Conservation (phyloP, 2,329 filamentous ascomycete genomes). For the Coniochaeta sp. region DNA sequence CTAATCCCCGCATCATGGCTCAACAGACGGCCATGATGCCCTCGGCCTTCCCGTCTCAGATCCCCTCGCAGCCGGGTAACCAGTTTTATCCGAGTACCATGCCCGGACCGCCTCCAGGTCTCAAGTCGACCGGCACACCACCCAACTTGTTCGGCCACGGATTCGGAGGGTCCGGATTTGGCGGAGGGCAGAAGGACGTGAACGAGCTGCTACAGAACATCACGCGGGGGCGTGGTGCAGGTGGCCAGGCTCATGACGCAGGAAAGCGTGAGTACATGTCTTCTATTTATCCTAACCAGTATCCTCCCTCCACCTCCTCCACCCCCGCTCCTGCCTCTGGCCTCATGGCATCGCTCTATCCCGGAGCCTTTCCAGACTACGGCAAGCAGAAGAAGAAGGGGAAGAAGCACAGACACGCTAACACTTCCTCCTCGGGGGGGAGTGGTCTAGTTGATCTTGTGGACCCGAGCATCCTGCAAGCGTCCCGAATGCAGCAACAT, state of each 20-base stretch:
- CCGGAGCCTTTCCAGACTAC: conserved; percentile 84
- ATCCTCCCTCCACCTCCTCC: conserved; percentile 73
- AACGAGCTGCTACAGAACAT: conserved; percentile 76
- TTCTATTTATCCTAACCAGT: conserved; percentile 86
- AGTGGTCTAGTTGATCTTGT: conserved; percentile 99
- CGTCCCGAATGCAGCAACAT: conserved; percentile 57
- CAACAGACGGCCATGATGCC: conserved; percentile 88
- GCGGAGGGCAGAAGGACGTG: conserved; percentile 62
- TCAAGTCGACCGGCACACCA: conserved; percentile 92
- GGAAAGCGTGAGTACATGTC: conserved; percentile 98
- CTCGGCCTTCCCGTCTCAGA: conserved; percentile 44
- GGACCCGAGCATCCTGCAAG: conserved; percentile 99
- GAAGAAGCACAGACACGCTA: conserved; percentile 99
- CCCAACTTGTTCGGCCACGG: conserved; percentile 89
- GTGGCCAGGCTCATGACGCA: conserved; percentile 70
- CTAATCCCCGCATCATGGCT: conserved; percentile 73
- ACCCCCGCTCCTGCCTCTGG: conserved; percentile 65
- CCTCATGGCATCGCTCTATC: conserved; percentile 86
- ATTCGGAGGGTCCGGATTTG: conserved; percentile 69
- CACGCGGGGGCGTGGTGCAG: conserved; percentile 53
- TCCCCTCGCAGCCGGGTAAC: conserved; percentile 49
- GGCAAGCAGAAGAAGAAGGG: conserved; percentile 99
- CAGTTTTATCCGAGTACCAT: conserved; percentile 81
- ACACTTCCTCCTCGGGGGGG: conserved; percentile 99
- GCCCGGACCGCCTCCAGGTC: conserved; percentile 85